A percentile compares a stretch with the other conserved stretches of the same genome.
Conservation (phyloP, 257 asterid species). For the Mitragyna speciosa region DNA sequence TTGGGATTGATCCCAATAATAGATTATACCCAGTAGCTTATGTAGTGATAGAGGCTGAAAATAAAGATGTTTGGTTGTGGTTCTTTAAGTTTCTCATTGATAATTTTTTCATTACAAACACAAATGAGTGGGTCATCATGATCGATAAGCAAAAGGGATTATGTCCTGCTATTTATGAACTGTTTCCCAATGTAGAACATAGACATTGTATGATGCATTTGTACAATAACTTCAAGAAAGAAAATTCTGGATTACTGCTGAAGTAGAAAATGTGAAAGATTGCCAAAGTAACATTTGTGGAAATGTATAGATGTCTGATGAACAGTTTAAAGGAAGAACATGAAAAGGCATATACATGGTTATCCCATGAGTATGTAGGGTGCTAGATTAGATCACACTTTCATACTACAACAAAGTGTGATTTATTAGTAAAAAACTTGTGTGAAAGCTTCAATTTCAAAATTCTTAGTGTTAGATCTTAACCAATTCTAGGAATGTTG, state of each 20-base stretch:
- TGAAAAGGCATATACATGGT: not conserved
- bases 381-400: slow-evolving; percentile 3
- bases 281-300: not conserved
- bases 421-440: not conserved
- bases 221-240: not conserved
- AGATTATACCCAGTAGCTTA: not conserved
- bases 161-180: not conserved
- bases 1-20: too few species aligned
- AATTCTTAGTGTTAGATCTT: not conserved
- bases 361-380: not conserved
- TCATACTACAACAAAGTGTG: not conserved
- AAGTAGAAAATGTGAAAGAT: not conserved
- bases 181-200: not conserved
- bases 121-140: not conserved
- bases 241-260: not conserved
- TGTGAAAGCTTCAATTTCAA: not conserved
- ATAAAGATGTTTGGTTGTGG: not conserved
- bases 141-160: slow-evolving; percentile 5
- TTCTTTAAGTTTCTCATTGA: not conserved
- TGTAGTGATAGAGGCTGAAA: not conserved
- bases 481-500: not conserved
- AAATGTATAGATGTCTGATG: not conserved
- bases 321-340: not conserved
- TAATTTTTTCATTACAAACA: not conserved
- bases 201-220: not conserved